These are phyloP conservation scores for Athelia psychrophila DNA, from an alignment of 1,284 basidiomycete genomes.

Conservation along the genomic window DNA sequence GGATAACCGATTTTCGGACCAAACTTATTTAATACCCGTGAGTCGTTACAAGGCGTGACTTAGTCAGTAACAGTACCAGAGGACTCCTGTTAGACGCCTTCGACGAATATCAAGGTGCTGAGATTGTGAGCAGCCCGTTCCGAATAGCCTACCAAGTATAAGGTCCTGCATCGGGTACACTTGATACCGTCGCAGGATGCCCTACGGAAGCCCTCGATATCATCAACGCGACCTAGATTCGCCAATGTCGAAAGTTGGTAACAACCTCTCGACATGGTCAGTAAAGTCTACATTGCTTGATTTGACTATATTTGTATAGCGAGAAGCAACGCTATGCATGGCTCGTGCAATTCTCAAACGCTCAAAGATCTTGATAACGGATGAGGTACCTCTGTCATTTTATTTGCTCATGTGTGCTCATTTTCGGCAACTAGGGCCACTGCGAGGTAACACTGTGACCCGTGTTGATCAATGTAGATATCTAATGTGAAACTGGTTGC, in stretches of 20 bases:
- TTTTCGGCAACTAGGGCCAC: slow-evolving; percentile 46
- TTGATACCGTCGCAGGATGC: slow-evolving; percentile 66
- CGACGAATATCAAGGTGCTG: slow-evolving; percentile 79
- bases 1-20: slow-evolving; percentile 87
- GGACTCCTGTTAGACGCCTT: slow-evolving; percentile 91
- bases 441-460: slow-evolving; percentile 42
- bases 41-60: slow-evolving; percentile 23
- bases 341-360: slow-evolving; percentile 58
- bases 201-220: slow-evolving; percentile 45
- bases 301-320: slow-evolving; percentile 14
- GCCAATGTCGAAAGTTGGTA: slow-evolving; percentile 82
- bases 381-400: slow-evolving; percentile 53
- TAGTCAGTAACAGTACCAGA: slow-evolving; percentile 47
- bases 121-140: slow-evolving; percentile 57
- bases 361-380: slow-evolving; percentile 76
- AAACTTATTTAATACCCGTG: slow-evolving; percentile 66
- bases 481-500: slow-evolving; percentile 4
- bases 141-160: slow-evolving; percentile 23
- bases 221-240: slow-evolving; percentile 81
- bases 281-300: slow-evolving; percentile 11
- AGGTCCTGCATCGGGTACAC: slow-evolving; percentile 85
- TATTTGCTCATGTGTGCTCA: slow-evolving; percentile 8
- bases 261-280: slow-evolving; percentile 89
- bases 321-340: slow-evolving; percentile 70
- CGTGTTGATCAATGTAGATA: not conserved